phyloP scores from a whole-genome alignment of 805 yeast species.

The Huiozyma naganishii region DNA sequence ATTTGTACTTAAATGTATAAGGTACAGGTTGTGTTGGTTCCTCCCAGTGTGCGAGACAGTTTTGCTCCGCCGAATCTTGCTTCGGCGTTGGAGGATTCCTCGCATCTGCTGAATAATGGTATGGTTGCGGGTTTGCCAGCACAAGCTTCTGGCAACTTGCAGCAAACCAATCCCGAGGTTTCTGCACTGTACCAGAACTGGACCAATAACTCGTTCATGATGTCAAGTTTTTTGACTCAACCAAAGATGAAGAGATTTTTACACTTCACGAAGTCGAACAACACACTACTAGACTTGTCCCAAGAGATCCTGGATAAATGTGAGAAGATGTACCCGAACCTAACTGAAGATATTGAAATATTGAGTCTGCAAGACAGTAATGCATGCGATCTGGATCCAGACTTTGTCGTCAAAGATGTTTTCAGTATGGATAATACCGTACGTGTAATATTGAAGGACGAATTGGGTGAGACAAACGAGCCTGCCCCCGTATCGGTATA shows the following conservation, averaged over 20 bases:
- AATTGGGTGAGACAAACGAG: constrained; percentile 21
- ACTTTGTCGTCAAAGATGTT: constrained; percentile 53
- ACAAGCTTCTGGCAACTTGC: constrained; percentile 2
- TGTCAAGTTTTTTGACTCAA: constrained; percentile 7
- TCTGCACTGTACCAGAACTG: constrained; percentile 1
- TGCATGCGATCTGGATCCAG: constrained; percentile 73
- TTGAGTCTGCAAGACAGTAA: constrained; percentile 55
- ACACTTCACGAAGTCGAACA: constrained; percentile 44
- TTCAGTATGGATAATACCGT: constrained; percentile 42
- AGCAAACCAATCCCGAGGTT: constrained; percentile 6
- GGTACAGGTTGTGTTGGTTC: constrained; percentile 35
- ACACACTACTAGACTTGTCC: constrained; percentile 39
- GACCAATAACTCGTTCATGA: constrained; percentile 7
- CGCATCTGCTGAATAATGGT: constrained; percentile 16
- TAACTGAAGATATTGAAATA: constrained; percentile 42
- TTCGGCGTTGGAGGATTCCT: constrained; percentile 14
- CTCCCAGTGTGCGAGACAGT: constrained; percentile 28
- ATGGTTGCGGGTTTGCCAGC: constrained; percentile 4
- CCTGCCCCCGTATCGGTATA: constrained; percentile 18
- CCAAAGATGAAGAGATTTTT: constrained; percentile 42
- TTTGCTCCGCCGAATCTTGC: constrained; percentile 12
- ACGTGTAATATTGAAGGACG: constrained; percentile 35
- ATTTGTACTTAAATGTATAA: constrained; percentile 27
- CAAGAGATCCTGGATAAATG: constrained; percentile 47
- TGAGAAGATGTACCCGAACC: constrained; percentile 51